Conservation (phyloP, 257 asterid genomes). For the Gentiana dahurica region DNA sequence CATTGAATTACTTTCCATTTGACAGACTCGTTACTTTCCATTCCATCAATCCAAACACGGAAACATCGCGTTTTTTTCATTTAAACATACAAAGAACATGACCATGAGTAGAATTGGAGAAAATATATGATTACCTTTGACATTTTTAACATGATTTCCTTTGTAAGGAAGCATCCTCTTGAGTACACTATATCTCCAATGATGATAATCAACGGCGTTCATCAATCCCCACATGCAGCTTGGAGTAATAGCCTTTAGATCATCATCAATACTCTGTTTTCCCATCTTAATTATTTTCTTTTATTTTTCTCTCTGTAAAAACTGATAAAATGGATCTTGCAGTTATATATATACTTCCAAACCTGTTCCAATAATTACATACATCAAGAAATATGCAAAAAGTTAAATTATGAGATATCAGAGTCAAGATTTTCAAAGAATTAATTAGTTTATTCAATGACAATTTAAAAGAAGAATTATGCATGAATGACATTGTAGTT, state of each 20-base stretch:
- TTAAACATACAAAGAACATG: not conserved
- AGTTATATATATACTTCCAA: not conserved
- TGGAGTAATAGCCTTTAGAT: slow-evolving; percentile 22
- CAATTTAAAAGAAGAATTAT: not conserved
- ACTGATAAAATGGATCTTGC: not conserved
- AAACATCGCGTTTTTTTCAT: not conserved
- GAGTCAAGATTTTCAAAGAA: not conserved
- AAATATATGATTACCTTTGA: slow-evolving; percentile 14
- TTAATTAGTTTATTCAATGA: not conserved
- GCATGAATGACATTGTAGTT: not conserved
- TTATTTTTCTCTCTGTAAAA: not conserved
- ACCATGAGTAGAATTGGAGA: not conserved
- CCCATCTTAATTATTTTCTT: slow-evolving; percentile 30
- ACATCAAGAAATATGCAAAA: not conserved
- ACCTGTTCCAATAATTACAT: slow-evolving; percentile 6
- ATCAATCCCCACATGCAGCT: slow-evolving; percentile 59
- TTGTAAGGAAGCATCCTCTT: slow-evolving; percentile 28
- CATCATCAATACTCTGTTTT: slow-evolving; percentile 26
- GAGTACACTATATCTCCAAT: slow-evolving; percentile 32
- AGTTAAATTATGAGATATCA: not conserved
- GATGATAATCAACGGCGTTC: slow-evolving; percentile 47
- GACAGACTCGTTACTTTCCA: too few species aligned
- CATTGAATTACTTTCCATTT: too few species aligned
- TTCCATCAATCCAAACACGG: too few species aligned
- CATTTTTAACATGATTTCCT: slow-evolving; percentile 18